These are phyloP conservation scores for Lupinus albus DNA, from an alignment of 306 rosid genomes.

Conservation along the genomic window DNA sequence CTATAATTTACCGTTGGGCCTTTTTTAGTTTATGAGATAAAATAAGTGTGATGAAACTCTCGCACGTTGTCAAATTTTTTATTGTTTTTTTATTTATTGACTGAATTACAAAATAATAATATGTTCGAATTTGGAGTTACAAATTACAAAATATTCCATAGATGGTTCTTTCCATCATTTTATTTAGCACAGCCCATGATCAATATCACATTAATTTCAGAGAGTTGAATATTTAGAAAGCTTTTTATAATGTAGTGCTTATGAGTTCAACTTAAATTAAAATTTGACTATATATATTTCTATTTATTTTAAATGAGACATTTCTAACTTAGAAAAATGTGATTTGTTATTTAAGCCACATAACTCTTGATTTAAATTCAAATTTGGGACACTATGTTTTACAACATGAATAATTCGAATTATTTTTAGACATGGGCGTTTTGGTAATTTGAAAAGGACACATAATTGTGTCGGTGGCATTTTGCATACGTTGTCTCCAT, in stretches of 20 bases:
- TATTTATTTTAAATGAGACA: neutral
- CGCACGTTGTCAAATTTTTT: too few relatives aligned
- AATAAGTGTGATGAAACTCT: too few relatives aligned
- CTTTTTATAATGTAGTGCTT: too few relatives aligned
- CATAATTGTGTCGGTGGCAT: constrained; percentile 30
- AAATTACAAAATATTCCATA: neutral
- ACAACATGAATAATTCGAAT: neutral
- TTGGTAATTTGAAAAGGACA: neutral
- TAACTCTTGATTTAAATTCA: neutral
- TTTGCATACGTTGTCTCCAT: neutral
- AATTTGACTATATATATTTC: neutral
- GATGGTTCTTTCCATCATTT: neutral
- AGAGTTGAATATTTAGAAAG: too few relatives aligned
- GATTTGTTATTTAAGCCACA: neutral
- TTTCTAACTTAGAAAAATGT: neutral
- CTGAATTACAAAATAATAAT: too few relatives aligned
- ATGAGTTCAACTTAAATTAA: too few relatives aligned
- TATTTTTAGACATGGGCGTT: constrained; percentile 3
- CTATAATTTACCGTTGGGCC: too few relatives aligned
- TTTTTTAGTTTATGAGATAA: too few relatives aligned
- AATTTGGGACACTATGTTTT: neutral
- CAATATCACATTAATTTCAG: too few relatives aligned
- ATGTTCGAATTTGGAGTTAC: neutral
- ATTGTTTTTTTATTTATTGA: too few relatives aligned
- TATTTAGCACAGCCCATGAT: too few relatives aligned